These are phyloP conservation scores for Powellomyces hirtus DNA, from an alignment of 192 early-diverging fungal species.

Conservation along the genomic window DNA sequence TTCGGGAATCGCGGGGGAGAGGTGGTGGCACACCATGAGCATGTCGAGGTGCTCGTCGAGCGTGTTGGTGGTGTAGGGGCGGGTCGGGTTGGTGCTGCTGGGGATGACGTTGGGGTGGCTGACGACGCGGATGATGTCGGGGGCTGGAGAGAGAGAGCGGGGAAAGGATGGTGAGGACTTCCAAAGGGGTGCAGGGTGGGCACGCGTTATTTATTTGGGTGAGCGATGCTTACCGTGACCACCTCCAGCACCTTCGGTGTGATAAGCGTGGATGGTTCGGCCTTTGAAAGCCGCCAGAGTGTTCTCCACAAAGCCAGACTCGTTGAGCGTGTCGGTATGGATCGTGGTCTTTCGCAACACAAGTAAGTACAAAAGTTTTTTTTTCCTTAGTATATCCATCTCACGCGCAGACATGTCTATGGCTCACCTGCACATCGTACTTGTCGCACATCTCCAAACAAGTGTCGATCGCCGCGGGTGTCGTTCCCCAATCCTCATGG, in stretches of 20 bases:
- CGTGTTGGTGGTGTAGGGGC: constrained; percentile 93
- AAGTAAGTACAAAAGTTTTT: constrained; percentile 4
- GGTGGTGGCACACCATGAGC: constrained; percentile 97
- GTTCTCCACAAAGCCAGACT: constrained; percentile 93
- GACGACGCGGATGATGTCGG: constrained; percentile 60
- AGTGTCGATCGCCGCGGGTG: constrained; percentile 88
- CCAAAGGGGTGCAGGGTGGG: no score
- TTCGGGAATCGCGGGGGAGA: constrained; percentile 89
- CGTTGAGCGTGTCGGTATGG: constrained; percentile 97
- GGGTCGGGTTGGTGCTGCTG: constrained; percentile 92
- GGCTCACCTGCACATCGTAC: constrained; percentile 75
- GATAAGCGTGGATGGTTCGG: constrained; percentile 94
- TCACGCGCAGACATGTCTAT: no score
- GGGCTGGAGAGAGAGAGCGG: no score
- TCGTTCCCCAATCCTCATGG: constrained; percentile 97
- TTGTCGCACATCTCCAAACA: constrained; percentile 83
- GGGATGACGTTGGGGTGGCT: constrained; percentile 86
- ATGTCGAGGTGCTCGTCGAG: constrained; percentile 98
- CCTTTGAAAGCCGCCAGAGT: constrained; percentile 86
- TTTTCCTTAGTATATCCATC: background rate
- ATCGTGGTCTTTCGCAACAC: no score
- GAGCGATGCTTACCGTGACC: constrained; percentile 63
- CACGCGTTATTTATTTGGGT: no score
- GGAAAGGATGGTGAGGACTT: no score
- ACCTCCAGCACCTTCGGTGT: constrained; percentile 95